These are phyloP conservation scores for Rhodotorula glutinis DNA, from an alignment of 1,284 basidiomycete species.

Conservation along the genomic window DNA sequence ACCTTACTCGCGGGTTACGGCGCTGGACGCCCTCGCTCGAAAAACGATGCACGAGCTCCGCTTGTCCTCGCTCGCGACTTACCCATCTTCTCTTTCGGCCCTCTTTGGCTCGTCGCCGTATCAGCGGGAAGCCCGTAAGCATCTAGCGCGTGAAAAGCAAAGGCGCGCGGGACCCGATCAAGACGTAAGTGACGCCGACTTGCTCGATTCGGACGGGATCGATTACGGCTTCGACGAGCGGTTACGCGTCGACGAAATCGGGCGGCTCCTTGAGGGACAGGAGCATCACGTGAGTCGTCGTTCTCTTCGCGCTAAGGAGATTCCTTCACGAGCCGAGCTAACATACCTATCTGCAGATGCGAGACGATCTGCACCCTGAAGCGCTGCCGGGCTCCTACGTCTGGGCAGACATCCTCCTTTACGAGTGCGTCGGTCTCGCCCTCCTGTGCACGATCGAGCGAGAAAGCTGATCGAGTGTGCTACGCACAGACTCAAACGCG, in stretches of 20 bases:
- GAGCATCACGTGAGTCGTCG: slow-evolving; percentile 22
- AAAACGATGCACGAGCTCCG: slow-evolving; percentile 35
- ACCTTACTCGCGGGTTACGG: slow-evolving; percentile 27
- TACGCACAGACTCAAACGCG: slow-evolving; percentile 23
- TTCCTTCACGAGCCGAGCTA: neutral
- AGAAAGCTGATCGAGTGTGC: neutral
- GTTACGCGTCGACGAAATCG: slow-evolving; percentile 33
- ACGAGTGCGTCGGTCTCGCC: slow-evolving; percentile 22
- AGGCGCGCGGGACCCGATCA: slow-evolving; percentile 2
- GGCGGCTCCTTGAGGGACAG: slow-evolving; percentile 28
- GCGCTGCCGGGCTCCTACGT: slow-evolving; percentile 28
- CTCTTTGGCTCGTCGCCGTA: slow-evolving; percentile 7
- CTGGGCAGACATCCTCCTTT: slow-evolving; percentile 36
- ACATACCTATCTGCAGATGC: slow-evolving; percentile 4
- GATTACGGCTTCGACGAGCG: slow-evolving; percentile 39
- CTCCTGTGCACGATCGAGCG: neutral
- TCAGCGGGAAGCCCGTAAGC: neutral
- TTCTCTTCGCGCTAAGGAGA: too few species aligned
- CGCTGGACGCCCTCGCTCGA: slow-evolving; percentile 32
- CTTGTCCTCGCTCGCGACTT: slow-evolving; percentile 28
- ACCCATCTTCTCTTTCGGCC: slow-evolving; percentile 19
- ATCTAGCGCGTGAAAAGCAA: slow-evolving; percentile 16
- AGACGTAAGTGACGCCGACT: neutral
- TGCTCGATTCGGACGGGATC: neutral
- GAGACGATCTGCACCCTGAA: slow-evolving; percentile 34